Conservation (phyloP, 345 rosid genomes). For the Moricandia moricandioides region DNA sequence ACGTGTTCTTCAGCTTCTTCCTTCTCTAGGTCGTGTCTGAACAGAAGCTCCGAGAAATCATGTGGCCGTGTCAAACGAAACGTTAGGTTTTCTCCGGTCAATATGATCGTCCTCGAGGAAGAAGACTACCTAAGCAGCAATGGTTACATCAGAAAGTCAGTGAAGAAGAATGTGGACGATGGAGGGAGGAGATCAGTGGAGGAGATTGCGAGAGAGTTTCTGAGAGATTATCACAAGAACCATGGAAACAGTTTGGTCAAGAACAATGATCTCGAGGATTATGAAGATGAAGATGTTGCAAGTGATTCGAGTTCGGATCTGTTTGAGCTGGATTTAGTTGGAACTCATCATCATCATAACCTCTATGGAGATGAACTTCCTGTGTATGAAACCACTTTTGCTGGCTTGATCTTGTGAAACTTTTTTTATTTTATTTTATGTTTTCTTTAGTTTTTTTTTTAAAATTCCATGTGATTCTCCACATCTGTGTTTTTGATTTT, state of each 20-base stretch:
- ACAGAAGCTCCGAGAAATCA: conserved; percentile 57
- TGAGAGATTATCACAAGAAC: conserved; percentile 58
- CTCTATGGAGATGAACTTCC: conserved; percentile 84
- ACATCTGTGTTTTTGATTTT: conserved; percentile 9
- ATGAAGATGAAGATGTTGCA: conserved; percentile 41
- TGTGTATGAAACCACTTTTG: conserved; percentile 82
- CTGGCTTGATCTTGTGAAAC: conserved; percentile 38
- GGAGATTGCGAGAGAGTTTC: conserved; percentile 63
- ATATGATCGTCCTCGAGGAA: conserved; percentile 48
- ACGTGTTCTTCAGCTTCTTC: conserved; percentile 83
- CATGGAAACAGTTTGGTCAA: conserved; percentile 27
- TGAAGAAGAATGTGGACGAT: conserved; percentile 41
- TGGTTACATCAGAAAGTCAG: conserved; percentile 18
- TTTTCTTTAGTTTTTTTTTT: conserved; percentile 6
- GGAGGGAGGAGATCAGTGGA: conserved; percentile 51
- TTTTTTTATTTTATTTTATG: not conserved
- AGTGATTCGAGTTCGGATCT: conserved; percentile 55
- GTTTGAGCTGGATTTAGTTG: conserved; percentile 70
- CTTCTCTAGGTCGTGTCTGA: conserved; percentile 74
- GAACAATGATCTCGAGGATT: conserved; percentile 21
- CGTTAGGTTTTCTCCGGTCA: conserved; percentile 70
- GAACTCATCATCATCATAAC: conserved; percentile 65
- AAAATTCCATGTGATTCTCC: not conserved
- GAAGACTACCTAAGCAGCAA: conserved; percentile 28
- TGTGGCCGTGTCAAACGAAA: conserved; percentile 55